These are phyloP conservation scores for Globisporangium spinosum DNA, from an alignment of 352 stramenopile species.

Conservation along the genomic window DNA sequence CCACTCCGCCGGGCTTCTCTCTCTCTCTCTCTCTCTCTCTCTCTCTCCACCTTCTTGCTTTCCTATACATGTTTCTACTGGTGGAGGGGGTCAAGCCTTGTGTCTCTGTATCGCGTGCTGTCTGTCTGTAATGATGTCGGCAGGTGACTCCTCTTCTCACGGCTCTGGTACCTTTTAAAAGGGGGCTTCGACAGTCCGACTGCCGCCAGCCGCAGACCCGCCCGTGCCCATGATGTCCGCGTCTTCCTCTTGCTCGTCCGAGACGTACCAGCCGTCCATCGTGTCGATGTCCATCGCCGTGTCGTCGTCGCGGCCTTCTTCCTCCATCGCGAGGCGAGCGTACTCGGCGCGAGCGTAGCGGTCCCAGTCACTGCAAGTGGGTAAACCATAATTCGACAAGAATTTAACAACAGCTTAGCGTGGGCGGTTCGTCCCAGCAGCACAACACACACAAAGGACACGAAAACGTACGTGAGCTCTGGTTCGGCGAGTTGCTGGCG, in stretches of 20 bases:
- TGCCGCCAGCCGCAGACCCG: conserved; percentile 22
- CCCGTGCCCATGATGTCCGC: conserved; percentile 39
- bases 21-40: neutral
- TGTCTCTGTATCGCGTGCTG: neutral
- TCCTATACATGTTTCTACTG: neutral
- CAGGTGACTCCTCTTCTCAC: neutral
- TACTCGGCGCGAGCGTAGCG: conserved; percentile 97
- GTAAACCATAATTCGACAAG: no score
- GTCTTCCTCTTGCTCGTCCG: conserved; percentile 75
- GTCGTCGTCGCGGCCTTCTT: conserved; percentile 91
- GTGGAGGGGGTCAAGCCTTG: neutral
- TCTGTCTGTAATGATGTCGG: neutral
- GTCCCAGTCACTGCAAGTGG: conserved; percentile 92
- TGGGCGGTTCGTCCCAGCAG: neutral
- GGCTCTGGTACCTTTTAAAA: conserved; percentile 30
- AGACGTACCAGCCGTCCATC: conserved; percentile 89
- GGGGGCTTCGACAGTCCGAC: conserved; percentile 68
- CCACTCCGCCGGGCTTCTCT: neutral
- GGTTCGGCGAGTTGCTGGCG: conserved; percentile 90
- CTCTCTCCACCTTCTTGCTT: neutral
- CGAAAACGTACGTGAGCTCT: conserved; percentile 70
- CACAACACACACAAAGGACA: neutral
- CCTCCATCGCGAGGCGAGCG: conserved; percentile 95
- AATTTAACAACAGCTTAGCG: no score
- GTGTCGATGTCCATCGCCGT: conserved; percentile 88